A percentile compares a stretch with the other conserved stretches of the same genome.
Conservation (phyloP, 2,329 filamentous ascomycete species). For the Pseudogymnoascus sp. region DNA sequence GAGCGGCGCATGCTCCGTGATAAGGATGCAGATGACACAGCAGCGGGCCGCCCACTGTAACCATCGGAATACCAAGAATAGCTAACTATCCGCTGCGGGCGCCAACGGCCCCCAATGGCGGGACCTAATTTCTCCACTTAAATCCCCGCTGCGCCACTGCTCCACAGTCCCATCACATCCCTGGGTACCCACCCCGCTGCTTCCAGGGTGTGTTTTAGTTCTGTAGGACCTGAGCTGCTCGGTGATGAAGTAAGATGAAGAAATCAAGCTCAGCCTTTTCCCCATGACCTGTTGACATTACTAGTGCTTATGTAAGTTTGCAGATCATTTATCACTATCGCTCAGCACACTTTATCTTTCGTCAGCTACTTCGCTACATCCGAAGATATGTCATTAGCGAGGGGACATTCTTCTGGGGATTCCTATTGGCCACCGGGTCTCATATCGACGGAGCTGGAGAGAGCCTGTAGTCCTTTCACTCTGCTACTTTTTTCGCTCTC, state of each 20-base stretch:
- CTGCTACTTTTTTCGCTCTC: background rate
- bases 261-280: background rate
- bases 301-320: conserved; percentile 7
- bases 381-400: background rate
- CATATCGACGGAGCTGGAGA: background rate
- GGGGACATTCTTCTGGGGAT: no score
- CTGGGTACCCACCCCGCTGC: background rate
- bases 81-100: background rate
- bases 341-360: background rate
- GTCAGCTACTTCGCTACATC: background rate
- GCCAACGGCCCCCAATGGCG: background rate
- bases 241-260: background rate
- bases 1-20: background rate
- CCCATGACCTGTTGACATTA: background rate
- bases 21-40: background rate
- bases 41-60: background rate
- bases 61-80: background rate
- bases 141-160: background rate
- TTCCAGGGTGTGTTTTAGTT: background rate
- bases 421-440: background rate
- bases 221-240: background rate
- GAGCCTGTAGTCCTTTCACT: background rate
- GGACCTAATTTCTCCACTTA: background rate
- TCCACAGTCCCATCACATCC: background rate
- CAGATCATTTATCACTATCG: background rate